phyloP scores from a whole-genome alignment of 2,329 filamentous ascomycete genomes.

The Aaosphaeria arxii region DNA sequence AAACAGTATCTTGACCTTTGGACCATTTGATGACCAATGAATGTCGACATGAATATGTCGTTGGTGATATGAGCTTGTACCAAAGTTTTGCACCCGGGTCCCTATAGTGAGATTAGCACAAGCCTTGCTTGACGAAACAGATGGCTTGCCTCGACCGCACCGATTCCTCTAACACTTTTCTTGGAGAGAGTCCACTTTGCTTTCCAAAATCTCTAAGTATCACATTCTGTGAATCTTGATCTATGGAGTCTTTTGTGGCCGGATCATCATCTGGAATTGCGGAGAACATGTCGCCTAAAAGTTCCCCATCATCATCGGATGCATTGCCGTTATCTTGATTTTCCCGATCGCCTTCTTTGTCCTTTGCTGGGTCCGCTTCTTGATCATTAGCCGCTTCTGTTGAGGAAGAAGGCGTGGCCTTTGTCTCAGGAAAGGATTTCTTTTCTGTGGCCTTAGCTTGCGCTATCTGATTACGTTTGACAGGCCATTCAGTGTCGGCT shows the following conservation, averaged over 20 bases:
- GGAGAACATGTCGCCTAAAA: slow-evolving; percentile 59
- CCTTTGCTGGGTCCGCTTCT: not conserved
- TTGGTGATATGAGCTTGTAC: slow-evolving; percentile 69
- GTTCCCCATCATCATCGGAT: slow-evolving; percentile 51
- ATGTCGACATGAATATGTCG: slow-evolving; percentile 73
- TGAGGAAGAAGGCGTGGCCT: not conserved
- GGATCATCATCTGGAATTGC: slow-evolving; percentile 45
- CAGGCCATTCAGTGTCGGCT: slow-evolving; percentile 47
- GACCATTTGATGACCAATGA: slow-evolving; percentile 75
- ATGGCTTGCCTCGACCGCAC: slow-evolving; percentile 68
- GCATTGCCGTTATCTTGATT: not conserved
- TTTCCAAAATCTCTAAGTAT: slow-evolving; percentile 81
- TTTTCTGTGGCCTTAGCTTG: slow-evolving; percentile 30
- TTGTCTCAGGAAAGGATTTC: not conserved
- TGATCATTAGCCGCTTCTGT: not conserved
- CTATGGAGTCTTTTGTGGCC: slow-evolving; percentile 10
- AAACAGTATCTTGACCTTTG: slow-evolving; percentile 61
- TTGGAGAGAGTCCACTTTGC: slow-evolving; percentile 72
- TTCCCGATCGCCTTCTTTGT: not conserved
- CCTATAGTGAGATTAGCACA: slow-evolving; percentile 40
- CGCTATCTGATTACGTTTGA: slow-evolving; percentile 41
- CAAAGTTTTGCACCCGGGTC: slow-evolving; percentile 66
- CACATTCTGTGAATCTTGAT: slow-evolving; percentile 49
- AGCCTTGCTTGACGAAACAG: not conserved
- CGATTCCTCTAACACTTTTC: slow-evolving; percentile 78